These are phyloP conservation scores for Diaporthe citrichinensis DNA, from an alignment of 2,329 filamentous ascomycete species.

Conservation along the genomic window DNA sequence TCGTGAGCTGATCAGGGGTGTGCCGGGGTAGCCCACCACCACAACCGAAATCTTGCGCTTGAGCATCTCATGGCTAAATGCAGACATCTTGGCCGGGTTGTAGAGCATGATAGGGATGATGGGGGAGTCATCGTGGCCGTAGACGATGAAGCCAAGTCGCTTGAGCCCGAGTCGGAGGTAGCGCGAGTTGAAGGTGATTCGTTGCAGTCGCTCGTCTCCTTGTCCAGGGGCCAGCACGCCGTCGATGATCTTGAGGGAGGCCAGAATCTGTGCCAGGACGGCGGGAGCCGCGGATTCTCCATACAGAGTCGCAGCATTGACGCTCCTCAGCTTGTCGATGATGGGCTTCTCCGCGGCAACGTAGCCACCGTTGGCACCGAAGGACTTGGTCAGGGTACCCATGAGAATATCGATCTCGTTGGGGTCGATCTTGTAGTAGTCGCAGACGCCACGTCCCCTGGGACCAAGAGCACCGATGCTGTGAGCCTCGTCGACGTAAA, in stretches of 20 bases:
- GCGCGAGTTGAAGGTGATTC: slow-evolving; percentile 97
- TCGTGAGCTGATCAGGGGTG: slow-evolving; percentile 92
- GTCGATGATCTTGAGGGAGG: slow-evolving; percentile 88
- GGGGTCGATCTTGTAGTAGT: slow-evolving; percentile 95
- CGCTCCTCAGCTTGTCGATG: slow-evolving; percentile 90
- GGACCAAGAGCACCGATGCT: slow-evolving; percentile 94
- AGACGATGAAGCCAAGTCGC: slow-evolving; percentile 95
- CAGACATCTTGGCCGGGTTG: slow-evolving; percentile 98
- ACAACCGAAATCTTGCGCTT: slow-evolving; percentile 98
- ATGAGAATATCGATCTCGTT: slow-evolving; percentile 93
- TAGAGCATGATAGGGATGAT: slow-evolving; percentile 96
- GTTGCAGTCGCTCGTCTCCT: slow-evolving; percentile 94
- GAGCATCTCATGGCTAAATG: slow-evolving; percentile 98
- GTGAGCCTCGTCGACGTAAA: slow-evolving; percentile 97
- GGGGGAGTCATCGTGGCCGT: slow-evolving; percentile 96
- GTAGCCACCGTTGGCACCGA: slow-evolving; percentile 97
- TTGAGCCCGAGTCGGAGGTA: slow-evolving; percentile 98
- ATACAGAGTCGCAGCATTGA: slow-evolving; percentile 88
- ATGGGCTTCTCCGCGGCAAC: slow-evolving; percentile 90
- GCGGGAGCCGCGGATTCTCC: slow-evolving; percentile 91
- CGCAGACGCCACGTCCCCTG: slow-evolving; percentile 90
- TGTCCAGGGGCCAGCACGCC: slow-evolving; percentile 91
- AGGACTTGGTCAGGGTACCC: slow-evolving; percentile 98
- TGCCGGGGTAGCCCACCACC: slow-evolving; percentile 96
- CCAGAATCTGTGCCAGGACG: slow-evolving; percentile 91